Evolutionary conservation across 495 filamentous ascomycete genomes (phyloP).

Genomic region (Parathielavia hyrcaniae): DNA sequence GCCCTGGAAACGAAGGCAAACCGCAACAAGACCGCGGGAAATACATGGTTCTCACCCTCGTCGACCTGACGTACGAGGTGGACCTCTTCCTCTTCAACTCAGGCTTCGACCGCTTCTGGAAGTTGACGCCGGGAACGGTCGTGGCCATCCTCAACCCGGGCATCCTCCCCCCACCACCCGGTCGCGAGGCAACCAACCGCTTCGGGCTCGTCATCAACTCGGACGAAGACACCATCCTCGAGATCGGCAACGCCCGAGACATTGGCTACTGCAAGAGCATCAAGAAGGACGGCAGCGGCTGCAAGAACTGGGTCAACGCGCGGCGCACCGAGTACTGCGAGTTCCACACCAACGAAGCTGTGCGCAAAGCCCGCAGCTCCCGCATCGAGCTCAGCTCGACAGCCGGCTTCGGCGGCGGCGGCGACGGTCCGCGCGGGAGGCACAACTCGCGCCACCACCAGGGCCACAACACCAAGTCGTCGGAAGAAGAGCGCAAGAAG

Average conservation of each 20-base stretch:
- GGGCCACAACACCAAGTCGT: slow-evolving; percentile 6
- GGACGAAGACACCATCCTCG: slow-evolving; percentile 80
- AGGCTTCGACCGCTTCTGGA: slow-evolving; percentile 87
- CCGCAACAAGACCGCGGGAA: slow-evolving; percentile 54
- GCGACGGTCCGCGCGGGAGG: slow-evolving; percentile 29
- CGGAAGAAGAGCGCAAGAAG: slow-evolving; percentile 25
- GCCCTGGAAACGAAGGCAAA: slow-evolving; percentile 49
- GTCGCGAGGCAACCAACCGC: slow-evolving; percentile 64
- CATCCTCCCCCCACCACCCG: slow-evolving; percentile 76
- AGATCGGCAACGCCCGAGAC: slow-evolving; percentile 79
- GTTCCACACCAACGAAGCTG: slow-evolving; percentile 76
- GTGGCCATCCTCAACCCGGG: slow-evolving; percentile 90
- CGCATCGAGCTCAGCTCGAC: slow-evolving; percentile 75
- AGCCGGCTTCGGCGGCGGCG: slow-evolving; percentile 38
- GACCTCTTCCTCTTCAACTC: slow-evolving; percentile 89
- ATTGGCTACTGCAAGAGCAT: slow-evolving; percentile 81
- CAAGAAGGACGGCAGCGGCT: slow-evolving; percentile 76
- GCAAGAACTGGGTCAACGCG: slow-evolving; percentile 77
- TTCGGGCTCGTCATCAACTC: slow-evolving; percentile 80
- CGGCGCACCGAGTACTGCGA: slow-evolving; percentile 87
- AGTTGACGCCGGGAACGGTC: slow-evolving; percentile 75
- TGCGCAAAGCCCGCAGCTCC: slow-evolving; percentile 61
- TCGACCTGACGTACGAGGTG: slow-evolving; percentile 84
- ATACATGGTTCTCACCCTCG: slow-evolving; percentile 86
- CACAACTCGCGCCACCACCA: slow-evolving; percentile 32